Conservation (phyloP, 805 yeast genomes). For the Metschnikowia shivogae region DNA sequence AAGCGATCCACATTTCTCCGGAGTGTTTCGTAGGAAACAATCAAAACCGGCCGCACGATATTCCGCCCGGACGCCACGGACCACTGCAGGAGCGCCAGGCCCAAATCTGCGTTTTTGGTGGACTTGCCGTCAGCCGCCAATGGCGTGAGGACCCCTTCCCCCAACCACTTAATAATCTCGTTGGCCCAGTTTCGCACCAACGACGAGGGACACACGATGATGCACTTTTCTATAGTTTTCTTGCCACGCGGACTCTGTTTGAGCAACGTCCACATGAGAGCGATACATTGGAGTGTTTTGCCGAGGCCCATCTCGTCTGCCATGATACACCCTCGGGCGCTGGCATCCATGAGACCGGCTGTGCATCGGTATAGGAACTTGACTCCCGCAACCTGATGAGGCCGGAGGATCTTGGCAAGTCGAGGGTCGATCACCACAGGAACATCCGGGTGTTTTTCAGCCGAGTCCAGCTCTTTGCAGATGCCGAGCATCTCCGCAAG, state of each 20-base stretch:
- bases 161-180: slow-evolving; percentile 91
- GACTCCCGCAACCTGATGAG: slow-evolving; percentile 96
- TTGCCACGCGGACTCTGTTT: slow-evolving; percentile 84
- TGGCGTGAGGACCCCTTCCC: slow-evolving; percentile 84
- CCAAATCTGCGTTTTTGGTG: slow-evolving; percentile 65
- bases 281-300: slow-evolving; percentile 82
- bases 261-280: slow-evolving; percentile 88
- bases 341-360: slow-evolving; percentile 74
- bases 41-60: slow-evolving; percentile 87
- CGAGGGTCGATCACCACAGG: slow-evolving; percentile 95
- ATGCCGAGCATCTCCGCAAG: slow-evolving; percentile 81
- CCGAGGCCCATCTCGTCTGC: slow-evolving; percentile 98
- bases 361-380: slow-evolving; percentile 87
- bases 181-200: slow-evolving; percentile 96
- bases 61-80: slow-evolving; percentile 82
- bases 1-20: slow-evolving; percentile 78
- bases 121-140: slow-evolving; percentile 90
- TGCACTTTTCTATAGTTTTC: slow-evolving; percentile 80
- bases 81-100: slow-evolving; percentile 72
- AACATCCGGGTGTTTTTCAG: slow-evolving; percentile 67
- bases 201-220: slow-evolving; percentile 93
- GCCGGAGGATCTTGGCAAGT: slow-evolving; percentile 77
- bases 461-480: slow-evolving; percentile 44
- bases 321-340: slow-evolving; percentile 95
- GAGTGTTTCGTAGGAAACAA: slow-evolving; percentile 90